A percentile compares a stretch with the other conserved stretches of the same genome.
phyloP scores from a whole-genome alignment of 805 yeast species.

The Suhomyces sp. region DNA sequence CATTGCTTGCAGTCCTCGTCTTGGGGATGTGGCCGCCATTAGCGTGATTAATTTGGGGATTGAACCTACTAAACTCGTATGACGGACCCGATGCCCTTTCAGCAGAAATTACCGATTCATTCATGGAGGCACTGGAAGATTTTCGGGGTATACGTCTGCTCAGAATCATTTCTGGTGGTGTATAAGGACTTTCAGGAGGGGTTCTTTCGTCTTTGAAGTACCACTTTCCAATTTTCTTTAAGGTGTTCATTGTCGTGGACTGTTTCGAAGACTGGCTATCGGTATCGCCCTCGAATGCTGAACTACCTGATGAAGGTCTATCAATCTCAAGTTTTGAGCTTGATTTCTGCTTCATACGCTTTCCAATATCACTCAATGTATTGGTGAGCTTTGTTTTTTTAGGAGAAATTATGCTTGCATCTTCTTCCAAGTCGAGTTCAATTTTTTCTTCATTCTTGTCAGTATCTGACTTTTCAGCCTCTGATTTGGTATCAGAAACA shows the following conservation, averaged over 20 bases:
- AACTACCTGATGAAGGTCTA: not conserved
- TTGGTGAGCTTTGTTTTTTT: conserved; percentile 15
- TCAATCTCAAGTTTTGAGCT: not conserved
- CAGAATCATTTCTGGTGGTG: conserved; percentile 68
- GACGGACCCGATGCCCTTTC: not conserved
- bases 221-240: conserved; percentile 68
- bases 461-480: not conserved
- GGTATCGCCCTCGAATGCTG: not conserved
- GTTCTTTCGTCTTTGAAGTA: conserved; percentile 48
- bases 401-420: not conserved
- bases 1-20: not conserved
- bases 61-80: conserved; percentile 2
- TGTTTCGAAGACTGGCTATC: not conserved
- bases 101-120: not conserved
- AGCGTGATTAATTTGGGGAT: not conserved
- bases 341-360: conserved; percentile 4
- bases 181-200: conserved; percentile 21
- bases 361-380: conserved; percentile 11
- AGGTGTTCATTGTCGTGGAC: conserved; percentile 29
- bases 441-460: not conserved
- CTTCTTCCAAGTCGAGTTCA: not conserved
- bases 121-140: not conserved
- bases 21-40: not conserved
- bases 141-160: conserved; percentile 42
- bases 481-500: not conserved